Evolutionary conservation across 2,329 filamentous ascomycete genomes (phyloP), one percentile per base, ranked within the genome.

Genomic region (Hymenoscyphus repandus): DNA sequence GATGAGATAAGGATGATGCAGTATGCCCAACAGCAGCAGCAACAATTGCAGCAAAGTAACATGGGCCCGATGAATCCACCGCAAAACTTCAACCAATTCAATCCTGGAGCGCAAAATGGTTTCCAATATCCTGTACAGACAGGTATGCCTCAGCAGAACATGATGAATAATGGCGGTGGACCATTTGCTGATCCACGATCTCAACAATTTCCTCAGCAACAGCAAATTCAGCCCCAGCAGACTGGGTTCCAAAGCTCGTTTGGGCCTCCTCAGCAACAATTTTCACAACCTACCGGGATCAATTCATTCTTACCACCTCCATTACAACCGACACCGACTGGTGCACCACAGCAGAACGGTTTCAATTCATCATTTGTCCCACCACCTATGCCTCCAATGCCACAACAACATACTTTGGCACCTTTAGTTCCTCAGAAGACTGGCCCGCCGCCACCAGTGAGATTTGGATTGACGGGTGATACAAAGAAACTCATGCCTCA

Each of bases 401-500:
- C 78, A 27, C 82, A 83, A 63, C 74, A 72, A 55, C 77, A 77
- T 13, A 74, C 78, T n/a, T 66, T 75, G 41, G 73, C 80, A 43
- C 84, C 87, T 52, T 70, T 92, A 49, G 71, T 84, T 55, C 80
- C 89, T 41, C 89, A 95, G 67, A 84, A 87, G 73, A 95, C 89
- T 7, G 89, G 89, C 0, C 93, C 93, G 6, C 76, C 92, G 17
- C 93, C 93, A 41, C 83, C 90, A 20, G 85, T 99, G 15, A 82
- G 90, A 53, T 99, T 99, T 67, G 93, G 93, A 36, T 84, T 95
- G 33, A 77, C 80, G 51, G 74, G 76, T 27, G 81, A 83, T 44
- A 74, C 82, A 30, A 90, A 90, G 70, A 93, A 88, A 69, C 72
- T 97, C 62, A 77, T 80, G 54, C 83, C 91, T 30, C 93, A 97